Conservation (phyloP, 2,329 filamentous ascomycete genomes). For the Ophiostoma novo-ulmi region DNA sequence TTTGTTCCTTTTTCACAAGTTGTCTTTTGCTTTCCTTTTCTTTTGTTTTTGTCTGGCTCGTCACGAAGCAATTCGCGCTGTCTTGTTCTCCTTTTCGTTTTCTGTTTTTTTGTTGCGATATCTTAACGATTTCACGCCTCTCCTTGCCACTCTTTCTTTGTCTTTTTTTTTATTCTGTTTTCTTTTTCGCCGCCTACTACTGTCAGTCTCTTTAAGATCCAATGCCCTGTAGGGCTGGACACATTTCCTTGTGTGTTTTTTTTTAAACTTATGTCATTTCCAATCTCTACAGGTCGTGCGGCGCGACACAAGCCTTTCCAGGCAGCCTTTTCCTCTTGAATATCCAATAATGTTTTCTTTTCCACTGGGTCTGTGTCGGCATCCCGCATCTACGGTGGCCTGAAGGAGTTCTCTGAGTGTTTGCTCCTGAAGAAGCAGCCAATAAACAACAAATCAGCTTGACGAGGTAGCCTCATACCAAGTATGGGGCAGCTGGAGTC, state of each 20-base stretch:
- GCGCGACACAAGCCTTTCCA: constrained; percentile 11
- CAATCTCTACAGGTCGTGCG: constrained; percentile 12
- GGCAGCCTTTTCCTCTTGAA: constrained; percentile 19
- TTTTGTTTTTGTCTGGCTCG: constrained; percentile 12
- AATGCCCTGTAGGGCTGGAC: not conserved
- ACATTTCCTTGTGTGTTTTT: constrained; percentile 2
- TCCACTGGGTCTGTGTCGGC: not conserved
- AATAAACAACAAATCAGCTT: not conserved
- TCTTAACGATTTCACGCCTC: constrained; percentile 23
- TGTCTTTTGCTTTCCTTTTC: constrained; percentile 1
- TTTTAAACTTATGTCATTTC: constrained; percentile 10
- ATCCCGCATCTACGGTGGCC: not conserved
- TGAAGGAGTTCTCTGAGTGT: not conserved
- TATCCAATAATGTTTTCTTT: constrained; percentile 15
- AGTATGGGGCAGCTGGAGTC: not conserved
- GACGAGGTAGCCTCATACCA: not conserved
- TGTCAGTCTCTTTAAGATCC: constrained; percentile 13
- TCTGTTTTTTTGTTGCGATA: constrained; percentile 11
- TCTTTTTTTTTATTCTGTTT: constrained; percentile 3
- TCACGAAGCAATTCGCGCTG: constrained; percentile 16
- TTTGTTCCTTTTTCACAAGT: not conserved
- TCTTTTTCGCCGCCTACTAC: constrained; percentile 6
- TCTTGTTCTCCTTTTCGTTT: not conserved
- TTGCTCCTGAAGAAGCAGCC: not conserved
- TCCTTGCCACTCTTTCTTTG: constrained; percentile 11